Conservation (phyloP, 1,284 basidiomycete genomes). For the Xerocomus amazonicus region DNA sequence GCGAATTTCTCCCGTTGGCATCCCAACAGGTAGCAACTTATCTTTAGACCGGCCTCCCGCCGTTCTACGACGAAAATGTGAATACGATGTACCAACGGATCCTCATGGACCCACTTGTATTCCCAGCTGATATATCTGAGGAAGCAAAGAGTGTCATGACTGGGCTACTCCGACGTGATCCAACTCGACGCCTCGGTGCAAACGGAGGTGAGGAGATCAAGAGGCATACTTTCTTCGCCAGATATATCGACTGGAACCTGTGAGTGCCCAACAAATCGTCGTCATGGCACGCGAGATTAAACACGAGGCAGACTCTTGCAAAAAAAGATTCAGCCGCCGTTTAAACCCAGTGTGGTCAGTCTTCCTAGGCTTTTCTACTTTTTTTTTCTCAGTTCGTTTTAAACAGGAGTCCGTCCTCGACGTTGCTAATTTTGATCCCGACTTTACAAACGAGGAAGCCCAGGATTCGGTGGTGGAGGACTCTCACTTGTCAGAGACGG, state of each 20-base stretch:
- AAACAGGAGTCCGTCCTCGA: conserved; percentile 78
- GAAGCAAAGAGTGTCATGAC: conserved; percentile 91
- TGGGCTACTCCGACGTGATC: conserved; percentile 87
- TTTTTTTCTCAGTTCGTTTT: conserved; percentile 1
- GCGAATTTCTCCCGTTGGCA: not conserved
- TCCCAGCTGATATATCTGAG: conserved; percentile 85
- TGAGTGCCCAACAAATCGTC: conserved; percentile 27
- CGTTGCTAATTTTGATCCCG: conserved; percentile 90
- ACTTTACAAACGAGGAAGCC: conserved; percentile 91
- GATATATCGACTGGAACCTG: conserved; percentile 89
- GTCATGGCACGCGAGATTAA: conserved; percentile 4
- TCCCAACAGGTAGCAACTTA: conserved; percentile 1
- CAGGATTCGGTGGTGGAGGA: conserved; percentile 93
- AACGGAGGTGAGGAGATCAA: conserved; percentile 98
- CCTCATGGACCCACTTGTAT: conserved; percentile 88
- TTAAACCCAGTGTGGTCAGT: conserved; percentile 94
- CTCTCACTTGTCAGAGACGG: conserved; percentile 87
- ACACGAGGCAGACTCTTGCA: conserved; percentile 59
- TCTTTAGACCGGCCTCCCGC: conserved; percentile 84
- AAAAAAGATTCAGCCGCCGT: conserved; percentile 97
- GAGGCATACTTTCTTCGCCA: conserved; percentile 92
- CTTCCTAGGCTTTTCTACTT: not conserved
- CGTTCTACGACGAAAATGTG: conserved; percentile 98
- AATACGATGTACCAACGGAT: conserved; percentile 99
- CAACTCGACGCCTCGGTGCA: conserved; percentile 78